Evolutionary conservation across 2,329 filamentous ascomycete species (phyloP), one percentile per base, ranked within the genome.

Genomic region (Hypomyces perniciosus): DNA sequence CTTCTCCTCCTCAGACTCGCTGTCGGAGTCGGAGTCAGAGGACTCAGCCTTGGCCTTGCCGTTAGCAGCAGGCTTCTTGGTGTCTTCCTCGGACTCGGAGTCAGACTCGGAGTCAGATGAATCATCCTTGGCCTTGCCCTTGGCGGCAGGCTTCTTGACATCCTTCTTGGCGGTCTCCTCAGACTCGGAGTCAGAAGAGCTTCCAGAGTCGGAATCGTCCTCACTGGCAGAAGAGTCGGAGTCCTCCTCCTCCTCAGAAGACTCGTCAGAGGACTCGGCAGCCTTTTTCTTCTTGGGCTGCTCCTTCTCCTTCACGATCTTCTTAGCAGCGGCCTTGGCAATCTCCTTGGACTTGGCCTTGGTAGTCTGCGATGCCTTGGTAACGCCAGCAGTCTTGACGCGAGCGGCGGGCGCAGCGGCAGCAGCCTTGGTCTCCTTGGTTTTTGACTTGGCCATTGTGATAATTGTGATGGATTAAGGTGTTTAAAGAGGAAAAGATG

Each of bases 401-500:
- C 65, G 62, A 75, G 64, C 55, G 72, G 66, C 64, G 26, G 48
- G 44, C 33, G 77, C 75, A 62, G 72, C 68, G 59, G 77, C 65
- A 72, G 80, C 81, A 59, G 70, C 74, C 67, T 72, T 79, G 68
- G 74, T 65, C 51, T 68, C 65, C 68, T 71, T 73, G 65, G 84
- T 77, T 74, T 86, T 86, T 50, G 76, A 72, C 72, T 86, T 86
- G 68, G 76, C 81, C 83, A 86, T 86, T 69, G 60, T 76, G 67
- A 70, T 52, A 57, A 56, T 46, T 50, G 26, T 39, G 41, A 52
- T 45, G 33, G 10, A 44, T 46, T 40, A n/a, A 41, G 9, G 20
- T 7, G 26, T 28, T 46, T 5, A 28, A 9, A 48, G 33, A 26
- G 27, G 43, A 29, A 29, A 27, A 44, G 28, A 43, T n/a, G 26